Conservation (phyloP, 164 flowering plant genomes). For the Berberis vulgaris region DNA sequence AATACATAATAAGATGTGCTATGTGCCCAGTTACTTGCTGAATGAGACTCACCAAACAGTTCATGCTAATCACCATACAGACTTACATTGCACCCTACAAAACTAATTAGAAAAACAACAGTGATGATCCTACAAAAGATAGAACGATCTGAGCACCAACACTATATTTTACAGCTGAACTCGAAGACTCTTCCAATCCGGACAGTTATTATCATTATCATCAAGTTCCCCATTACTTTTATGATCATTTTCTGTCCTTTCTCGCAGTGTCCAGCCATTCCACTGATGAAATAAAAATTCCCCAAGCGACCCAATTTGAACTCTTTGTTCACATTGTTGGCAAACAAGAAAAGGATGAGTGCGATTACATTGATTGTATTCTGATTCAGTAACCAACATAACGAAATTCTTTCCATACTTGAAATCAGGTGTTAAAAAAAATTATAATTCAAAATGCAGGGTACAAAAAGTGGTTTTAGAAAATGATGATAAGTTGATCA, state of each 20-base stretch:
- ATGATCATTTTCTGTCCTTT: slow-evolving; percentile 60
- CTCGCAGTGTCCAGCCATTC: slow-evolving; percentile 53
- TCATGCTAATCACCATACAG: no score
- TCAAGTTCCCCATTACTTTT: slow-evolving; percentile 22
- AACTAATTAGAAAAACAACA: background rate
- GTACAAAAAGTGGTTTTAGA: background rate
- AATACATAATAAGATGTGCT: no score
- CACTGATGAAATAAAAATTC: slow-evolving; percentile 62
- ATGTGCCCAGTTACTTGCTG: no score
- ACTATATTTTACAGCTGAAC: background rate
- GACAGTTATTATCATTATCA: background rate
- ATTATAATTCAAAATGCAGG: slow-evolving; percentile 2
- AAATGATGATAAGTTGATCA: background rate
- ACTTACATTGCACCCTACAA: no score
- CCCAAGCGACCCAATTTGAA: slow-evolving; percentile 37
- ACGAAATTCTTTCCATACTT: slow-evolving; percentile 62
- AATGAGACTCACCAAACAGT: no score
- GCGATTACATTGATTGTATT: slow-evolving; percentile 47
- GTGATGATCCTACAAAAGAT: background rate
- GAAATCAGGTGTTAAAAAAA: slow-evolving; percentile 30
- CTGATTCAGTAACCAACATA: slow-evolving; percentile 41
- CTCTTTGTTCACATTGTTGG: slow-evolving; percentile 51
- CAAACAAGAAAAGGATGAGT: slow-evolving; percentile 38
- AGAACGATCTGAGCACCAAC: background rate
- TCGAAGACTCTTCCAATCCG: background rate